Base-by-base conservation (phyloP, 768 basidiomycete genomes). In the Tricholoma saponaceum region DNA sequence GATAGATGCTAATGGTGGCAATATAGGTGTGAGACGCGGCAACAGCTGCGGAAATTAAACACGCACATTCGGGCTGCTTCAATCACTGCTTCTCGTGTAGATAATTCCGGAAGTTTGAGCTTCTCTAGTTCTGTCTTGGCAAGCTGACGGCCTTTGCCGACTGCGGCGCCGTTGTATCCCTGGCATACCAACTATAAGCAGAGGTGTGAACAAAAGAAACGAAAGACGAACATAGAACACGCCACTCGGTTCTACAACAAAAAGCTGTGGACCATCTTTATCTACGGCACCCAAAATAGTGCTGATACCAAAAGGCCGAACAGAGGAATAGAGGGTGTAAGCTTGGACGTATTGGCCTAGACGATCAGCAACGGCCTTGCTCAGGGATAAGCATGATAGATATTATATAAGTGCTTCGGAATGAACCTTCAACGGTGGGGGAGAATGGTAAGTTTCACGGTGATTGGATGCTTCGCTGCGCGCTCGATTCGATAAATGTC, bases 51-150 rank as follows among this genome's bases (percentile, higher is more conserved):
- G 37, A 56, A 6, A 13, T 33, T 55, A 22, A 23, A 47, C 14
- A 77, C 91, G 62, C 69, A 98, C 96, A 99, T 98, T 73, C 95
- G 81, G 5, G 97, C 96, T 13, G 95, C 94, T 68, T 98, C 95
- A 62, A 85, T 77, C 22, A 96, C 92, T 18, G 95, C 97, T 69
- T 99, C 87, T 59, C 87, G 81, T 55, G 82, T 83, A 2, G 90
- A 83, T 52, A 98, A 72, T 62, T 91, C 90, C 5, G 87, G 75
- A 33, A 96, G 77, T 62, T 95, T 89, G 60, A 98, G 85, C 73
- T 99, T 99, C 76, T 99, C 97, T 51, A 99, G 74, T 72, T 98
- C 97, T 7, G 96, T 98, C 81, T 98, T 98, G 18, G 97, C 97
- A 60, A 98, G 79, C 67, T 97, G 94, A 56, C 91, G 87, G n/a